Evolutionary conservation across 2,329 filamentous ascomycete genomes (phyloP).

Genomic region (Rutstroemia sp.): DNA sequence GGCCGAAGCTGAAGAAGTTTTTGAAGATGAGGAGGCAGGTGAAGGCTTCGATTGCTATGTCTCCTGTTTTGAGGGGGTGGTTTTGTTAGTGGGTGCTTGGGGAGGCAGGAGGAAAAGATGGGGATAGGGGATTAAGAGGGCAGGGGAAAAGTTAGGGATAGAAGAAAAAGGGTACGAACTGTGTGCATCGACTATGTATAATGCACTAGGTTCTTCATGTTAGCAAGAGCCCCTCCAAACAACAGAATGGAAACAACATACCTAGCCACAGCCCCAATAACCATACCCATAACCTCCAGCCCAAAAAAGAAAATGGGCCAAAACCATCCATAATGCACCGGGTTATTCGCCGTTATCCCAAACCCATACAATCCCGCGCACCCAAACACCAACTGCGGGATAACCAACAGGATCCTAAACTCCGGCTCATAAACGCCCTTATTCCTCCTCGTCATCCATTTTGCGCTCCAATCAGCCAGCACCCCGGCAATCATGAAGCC

Average conservation of each 20-base stretch:
- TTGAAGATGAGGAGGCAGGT: conserved; percentile 90
- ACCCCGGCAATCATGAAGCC: conserved; percentile 72
- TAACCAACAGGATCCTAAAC: conserved; percentile 74
- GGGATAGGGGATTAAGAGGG: background rate
- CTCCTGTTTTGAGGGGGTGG: conserved; percentile 39
- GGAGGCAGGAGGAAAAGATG: conserved; percentile 5
- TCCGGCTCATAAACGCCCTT: conserved; percentile 84
- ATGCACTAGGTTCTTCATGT: conserved; percentile 15
- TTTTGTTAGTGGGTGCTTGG: background rate
- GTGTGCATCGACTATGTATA: conserved; percentile 92
- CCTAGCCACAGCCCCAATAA: conserved; percentile 79
- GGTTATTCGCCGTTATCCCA: conserved; percentile 61
- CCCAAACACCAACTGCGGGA: conserved; percentile 74
- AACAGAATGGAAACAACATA: conserved; percentile 25
- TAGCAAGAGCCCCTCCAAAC: background rate
- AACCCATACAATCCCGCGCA: conserved; percentile 79
- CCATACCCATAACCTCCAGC: conserved; percentile 83
- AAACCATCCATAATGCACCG: conserved; percentile 60
- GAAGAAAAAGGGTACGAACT: conserved; percentile 43
- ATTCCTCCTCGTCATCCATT: conserved; percentile 64
- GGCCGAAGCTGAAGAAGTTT: conserved; percentile 81
- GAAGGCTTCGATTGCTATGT: conserved; percentile 80
- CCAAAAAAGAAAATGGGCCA: conserved; percentile 72
- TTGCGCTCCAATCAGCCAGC: conserved; percentile 66
- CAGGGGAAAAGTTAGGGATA: too few relatives aligned